Base-by-base conservation (phyloP, 169 alveolate genomes). In the Toxoplasma gondii region DNA sequence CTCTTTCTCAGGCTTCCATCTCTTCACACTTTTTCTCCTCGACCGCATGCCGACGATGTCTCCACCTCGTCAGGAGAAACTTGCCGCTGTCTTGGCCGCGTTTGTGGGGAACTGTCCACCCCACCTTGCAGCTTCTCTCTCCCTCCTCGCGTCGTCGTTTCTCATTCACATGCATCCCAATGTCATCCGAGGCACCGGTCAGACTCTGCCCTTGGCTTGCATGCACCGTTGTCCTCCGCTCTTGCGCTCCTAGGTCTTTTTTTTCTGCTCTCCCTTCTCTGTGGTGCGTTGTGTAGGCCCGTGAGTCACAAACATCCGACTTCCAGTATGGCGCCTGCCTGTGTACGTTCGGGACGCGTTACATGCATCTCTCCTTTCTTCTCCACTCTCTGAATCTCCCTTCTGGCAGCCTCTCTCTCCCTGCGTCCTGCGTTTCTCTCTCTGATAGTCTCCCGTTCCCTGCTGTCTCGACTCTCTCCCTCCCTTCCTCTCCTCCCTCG, bases 91-190 rank as follows among this genome's bases (percentile, higher is more conserved):
- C 41, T 43, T 82, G 41, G 41, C 41, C 36, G n/a, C 90, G 53
- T 31, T 82, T 29, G 41, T 17, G 41, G n/a, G 58, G 19, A 82
- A 82, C 39, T 67, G 41, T 27, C 90, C 90, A n/a, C 41, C 90
- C 4, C 31, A 41, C 4, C n/a, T 82, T 10, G 31, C 38, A 0
- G 44, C 90, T 7, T 43, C 69, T 4, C 90, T 82, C 41, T 12
- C 29, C 31, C 53, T 36, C 19, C 90, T 82, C 67, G n/a, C 90
- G 19, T 82, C 90, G n/a, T 82, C 90, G 24, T 82, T 82, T 36
- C 90, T 82, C 41, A 17, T 31, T 17, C 67, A 17, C 64, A 31
- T 43, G 67, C 67, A 38, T 38, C 67, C 90, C 0, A 29, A 9
- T 24, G 54, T 82, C 67, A 38, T 82, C 67, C 31, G 41, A 4